phyloP scores from a whole-genome alignment of 192 early-diverging fungal genomes.

The Podila verticillata region DNA sequence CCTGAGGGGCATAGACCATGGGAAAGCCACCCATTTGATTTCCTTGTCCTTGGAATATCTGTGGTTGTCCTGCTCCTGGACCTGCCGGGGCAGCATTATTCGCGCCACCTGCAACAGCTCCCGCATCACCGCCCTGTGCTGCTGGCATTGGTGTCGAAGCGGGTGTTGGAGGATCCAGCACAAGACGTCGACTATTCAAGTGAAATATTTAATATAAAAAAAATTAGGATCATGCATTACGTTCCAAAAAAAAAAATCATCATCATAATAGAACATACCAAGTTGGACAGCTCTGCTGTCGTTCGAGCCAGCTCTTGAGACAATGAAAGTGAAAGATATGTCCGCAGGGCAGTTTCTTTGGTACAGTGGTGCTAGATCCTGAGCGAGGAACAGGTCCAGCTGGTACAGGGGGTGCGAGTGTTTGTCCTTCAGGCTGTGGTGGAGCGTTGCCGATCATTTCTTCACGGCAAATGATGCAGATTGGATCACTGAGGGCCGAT shows the following conservation, averaged over 20 bases:
- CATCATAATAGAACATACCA: conserved; percentile 62
- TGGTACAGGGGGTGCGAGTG: conserved; percentile 1
- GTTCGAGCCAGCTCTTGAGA: conserved; percentile 94
- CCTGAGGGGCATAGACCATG: conserved; percentile 26
- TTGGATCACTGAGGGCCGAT: conserved; percentile 70
- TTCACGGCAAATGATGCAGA: conserved; percentile 98
- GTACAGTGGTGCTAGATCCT: conserved; percentile 67
- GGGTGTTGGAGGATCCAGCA: conserved; percentile 52
- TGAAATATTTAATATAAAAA: conserved; percentile 9
- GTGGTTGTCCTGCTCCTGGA: conserved; percentile 18
- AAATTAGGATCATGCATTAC: conserved; percentile 12
- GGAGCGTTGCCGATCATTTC: conserved; percentile 76
- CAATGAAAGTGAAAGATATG: conserved; percentile 99
- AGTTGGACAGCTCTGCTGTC: conserved; percentile 98
- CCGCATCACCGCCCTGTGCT: conserved; percentile 21
- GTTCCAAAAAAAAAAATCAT: neutral
- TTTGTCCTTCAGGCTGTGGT: neutral
- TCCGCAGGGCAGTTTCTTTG: conserved; percentile 95
- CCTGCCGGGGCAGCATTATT: conserved; percentile 1
- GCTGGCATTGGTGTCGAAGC: conserved; percentile 20
- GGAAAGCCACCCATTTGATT: conserved; percentile 26
- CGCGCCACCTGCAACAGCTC: conserved; percentile 2
- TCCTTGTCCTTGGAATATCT: neutral
- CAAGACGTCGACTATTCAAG: conserved; percentile 57
- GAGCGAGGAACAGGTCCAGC: conserved; percentile 21